Evolutionary conservation across 2,329 filamentous ascomycete genomes (phyloP).

Genomic region (Nemania diffusa): DNA sequence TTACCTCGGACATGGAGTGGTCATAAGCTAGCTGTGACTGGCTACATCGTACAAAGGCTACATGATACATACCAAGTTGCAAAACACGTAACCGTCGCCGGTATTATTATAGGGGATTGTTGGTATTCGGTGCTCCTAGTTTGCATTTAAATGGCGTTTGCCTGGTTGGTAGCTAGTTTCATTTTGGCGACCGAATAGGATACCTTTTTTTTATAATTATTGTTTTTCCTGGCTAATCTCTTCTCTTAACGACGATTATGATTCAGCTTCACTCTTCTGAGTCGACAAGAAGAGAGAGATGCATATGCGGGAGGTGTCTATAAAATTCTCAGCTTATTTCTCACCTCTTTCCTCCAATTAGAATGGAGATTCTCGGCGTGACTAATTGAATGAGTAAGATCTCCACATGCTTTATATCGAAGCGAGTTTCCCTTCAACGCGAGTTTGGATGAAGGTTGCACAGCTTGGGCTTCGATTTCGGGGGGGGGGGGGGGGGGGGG

Average conservation of each 20-base stretch:
- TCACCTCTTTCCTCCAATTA: background rate
- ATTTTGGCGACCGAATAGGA: slow-evolving; percentile 14
- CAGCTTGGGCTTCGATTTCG: no score
- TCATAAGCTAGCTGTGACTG: background rate
- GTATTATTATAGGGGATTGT: background rate
- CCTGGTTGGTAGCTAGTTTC: background rate
- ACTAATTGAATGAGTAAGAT: slow-evolving; percentile 1
- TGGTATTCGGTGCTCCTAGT: background rate
- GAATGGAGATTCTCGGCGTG: background rate
- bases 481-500: no score
- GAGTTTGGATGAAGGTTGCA: no score
- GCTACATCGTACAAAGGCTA: background rate
- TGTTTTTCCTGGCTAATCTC: slow-evolving; percentile 3
- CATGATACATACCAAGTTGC: background rate
- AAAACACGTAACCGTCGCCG: background rate
- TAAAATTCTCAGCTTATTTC: background rate
- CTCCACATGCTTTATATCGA: no score
- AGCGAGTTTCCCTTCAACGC: no score
- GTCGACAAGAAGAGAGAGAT: background rate
- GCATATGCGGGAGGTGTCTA: background rate
- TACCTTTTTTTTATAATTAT: slow-evolving; percentile 15
- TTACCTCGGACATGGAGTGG: background rate
- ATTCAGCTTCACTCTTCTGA: background rate
- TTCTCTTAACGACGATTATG: slow-evolving; percentile 4
- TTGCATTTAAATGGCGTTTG: slow-evolving; percentile 32